Conservation (phyloP, 306 rosid genomes). For the Pyrus pyrifolia region DNA sequence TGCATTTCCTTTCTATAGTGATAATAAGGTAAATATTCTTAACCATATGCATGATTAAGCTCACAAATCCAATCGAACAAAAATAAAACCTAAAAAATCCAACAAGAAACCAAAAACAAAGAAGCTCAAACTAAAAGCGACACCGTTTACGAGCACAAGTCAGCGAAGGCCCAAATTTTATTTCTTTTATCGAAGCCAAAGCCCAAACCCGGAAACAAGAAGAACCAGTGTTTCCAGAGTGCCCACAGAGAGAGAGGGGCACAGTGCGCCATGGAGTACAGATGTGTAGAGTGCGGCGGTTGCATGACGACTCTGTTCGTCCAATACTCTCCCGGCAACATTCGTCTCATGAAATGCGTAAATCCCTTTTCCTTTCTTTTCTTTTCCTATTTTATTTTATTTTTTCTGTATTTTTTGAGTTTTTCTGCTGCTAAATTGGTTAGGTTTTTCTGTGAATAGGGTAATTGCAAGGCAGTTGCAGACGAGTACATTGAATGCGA, state of each 20-base stretch:
- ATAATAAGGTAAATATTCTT: too few species aligned
- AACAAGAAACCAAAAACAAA: too few species aligned
- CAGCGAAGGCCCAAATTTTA: background rate
- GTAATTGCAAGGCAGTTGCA: conserved; percentile 67
- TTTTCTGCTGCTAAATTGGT: background rate
- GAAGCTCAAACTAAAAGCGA: background rate
- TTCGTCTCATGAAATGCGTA: conserved; percentile 92
- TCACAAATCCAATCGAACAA: too few species aligned
- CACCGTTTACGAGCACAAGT: background rate
- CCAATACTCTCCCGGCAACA: conserved; percentile 86
- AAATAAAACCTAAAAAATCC: too few species aligned
- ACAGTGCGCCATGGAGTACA: conserved; percentile 35
- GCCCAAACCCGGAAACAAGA: background rate
- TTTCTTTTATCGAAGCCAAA: background rate
- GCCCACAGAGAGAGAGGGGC: background rate
- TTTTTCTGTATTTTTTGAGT: background rate
- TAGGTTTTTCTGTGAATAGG: conserved; percentile 29
- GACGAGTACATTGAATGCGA: conserved; percentile 87
- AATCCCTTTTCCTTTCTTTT: background rate
- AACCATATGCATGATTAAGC: too few species aligned
- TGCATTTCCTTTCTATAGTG: too few species aligned
- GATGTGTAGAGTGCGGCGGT: conserved; percentile 70
- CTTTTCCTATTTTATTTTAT: background rate
- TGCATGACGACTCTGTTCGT: conserved; percentile 50
- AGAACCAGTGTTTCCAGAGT: background rate